These are phyloP conservation scores for Capronia americana DNA, from an alignment of 2,329 filamentous ascomycete genomes.

Conservation along the genomic window DNA sequence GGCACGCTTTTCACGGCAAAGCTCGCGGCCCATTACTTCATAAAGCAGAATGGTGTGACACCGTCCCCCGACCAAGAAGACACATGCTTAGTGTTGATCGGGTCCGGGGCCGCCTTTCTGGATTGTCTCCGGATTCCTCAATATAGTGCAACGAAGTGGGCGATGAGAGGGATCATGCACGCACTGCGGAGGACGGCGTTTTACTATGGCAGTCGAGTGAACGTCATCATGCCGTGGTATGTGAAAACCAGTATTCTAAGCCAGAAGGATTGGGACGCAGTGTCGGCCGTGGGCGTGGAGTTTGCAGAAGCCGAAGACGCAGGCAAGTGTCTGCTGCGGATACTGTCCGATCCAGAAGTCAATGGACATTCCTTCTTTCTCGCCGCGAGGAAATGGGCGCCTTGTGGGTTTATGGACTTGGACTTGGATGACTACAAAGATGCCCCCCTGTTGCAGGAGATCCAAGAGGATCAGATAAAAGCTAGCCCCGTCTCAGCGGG, in stretches of 20 bases:
- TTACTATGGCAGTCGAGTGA: slow-evolving; percentile 55
- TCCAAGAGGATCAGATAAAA: slow-evolving; percentile 2
- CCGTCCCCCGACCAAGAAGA: slow-evolving; percentile 58
- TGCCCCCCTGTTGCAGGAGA: not conserved
- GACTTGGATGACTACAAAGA: slow-evolving; percentile 4
- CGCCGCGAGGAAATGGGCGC: slow-evolving; percentile 2
- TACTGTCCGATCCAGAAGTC: slow-evolving; percentile 46
- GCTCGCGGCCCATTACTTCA: slow-evolving; percentile 56
- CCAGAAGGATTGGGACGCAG: slow-evolving; percentile 28
- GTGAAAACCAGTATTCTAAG: slow-evolving; percentile 36
- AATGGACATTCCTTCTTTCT: slow-evolving; percentile 39
- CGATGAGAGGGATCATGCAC: slow-evolving; percentile 53
- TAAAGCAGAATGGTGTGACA: slow-evolving; percentile 51
- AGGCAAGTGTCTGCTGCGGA: slow-evolving; percentile 39
- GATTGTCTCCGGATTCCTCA: slow-evolving; percentile 45
- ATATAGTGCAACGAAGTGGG: slow-evolving; percentile 56
- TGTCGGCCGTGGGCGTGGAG: slow-evolving; percentile 34
- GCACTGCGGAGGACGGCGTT: slow-evolving; percentile 49
- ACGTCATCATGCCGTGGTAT: slow-evolving; percentile 53
- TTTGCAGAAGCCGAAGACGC: slow-evolving; percentile 34
- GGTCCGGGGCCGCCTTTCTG: not conserved
- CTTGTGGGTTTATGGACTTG: not conserved
- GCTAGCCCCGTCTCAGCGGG: not conserved
- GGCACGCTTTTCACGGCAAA: slow-evolving; percentile 56
- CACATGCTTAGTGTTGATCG: slow-evolving; percentile 50